A percentile compares a stretch with the other conserved stretches of the same genome.
Evolutionary conservation across 495 filamentous ascomycete genomes (phyloP).

Genomic region (Staphylotrichum tortipilum): DNA sequence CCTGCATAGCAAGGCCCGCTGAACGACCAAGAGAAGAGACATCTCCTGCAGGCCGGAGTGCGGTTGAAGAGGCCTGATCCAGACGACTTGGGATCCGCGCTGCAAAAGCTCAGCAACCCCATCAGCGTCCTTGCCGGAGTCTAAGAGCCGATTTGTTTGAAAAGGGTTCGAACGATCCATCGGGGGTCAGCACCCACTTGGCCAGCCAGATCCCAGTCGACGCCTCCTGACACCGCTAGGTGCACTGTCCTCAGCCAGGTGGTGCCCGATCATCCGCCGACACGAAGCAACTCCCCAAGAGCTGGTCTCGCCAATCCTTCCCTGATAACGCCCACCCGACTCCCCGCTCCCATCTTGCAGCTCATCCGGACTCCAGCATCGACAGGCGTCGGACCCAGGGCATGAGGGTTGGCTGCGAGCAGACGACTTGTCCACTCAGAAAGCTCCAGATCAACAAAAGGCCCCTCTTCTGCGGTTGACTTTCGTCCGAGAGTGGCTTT

Average conservation of each 20-base stretch:
- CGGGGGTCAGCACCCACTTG: constrained; percentile 4
- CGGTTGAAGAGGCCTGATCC: constrained; percentile 2
- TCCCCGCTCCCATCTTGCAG: neutral
- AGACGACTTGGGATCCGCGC: neutral
- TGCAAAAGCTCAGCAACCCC: neutral
- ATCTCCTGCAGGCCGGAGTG: neutral
- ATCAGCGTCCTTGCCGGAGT: neutral
- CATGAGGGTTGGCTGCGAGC: too few species aligned
- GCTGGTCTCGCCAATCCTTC: constrained; percentile 6
- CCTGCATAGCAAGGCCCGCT: constrained; percentile 2
- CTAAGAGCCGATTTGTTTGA: constrained; percentile 8
- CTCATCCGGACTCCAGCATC: too few species aligned
- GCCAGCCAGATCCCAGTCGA: constrained; percentile 6
- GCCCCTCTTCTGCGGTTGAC: neutral
- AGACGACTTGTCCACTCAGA: neutral
- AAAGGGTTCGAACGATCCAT: constrained; percentile 16
- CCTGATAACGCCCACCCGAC: constrained; percentile 2
- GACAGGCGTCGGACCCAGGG: too few species aligned
- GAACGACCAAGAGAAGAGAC: neutral
- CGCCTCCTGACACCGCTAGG: constrained; percentile 14
- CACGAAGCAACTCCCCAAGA: constrained; percentile 6
- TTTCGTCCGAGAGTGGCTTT: neutral
- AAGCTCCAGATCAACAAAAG: neutral
- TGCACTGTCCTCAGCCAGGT: constrained; percentile 13
- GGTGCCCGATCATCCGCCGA: constrained; percentile 1